Evolutionary conservation across 2,329 filamentous ascomycete species (phyloP).

Genomic region (Zarea fungicola): DNA sequence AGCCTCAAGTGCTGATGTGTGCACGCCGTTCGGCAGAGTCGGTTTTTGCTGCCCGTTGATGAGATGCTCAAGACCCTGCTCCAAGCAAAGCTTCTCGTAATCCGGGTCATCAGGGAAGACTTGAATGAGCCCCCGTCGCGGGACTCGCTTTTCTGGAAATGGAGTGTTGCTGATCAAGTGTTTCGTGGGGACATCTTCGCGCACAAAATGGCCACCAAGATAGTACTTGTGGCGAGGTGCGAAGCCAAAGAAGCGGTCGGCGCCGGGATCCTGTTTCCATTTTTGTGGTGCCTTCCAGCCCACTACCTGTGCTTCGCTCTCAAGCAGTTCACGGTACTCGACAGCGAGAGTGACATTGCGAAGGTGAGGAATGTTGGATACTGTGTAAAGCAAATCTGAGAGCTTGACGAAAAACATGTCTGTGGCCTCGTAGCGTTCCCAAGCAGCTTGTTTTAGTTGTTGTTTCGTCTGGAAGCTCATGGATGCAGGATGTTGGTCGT

Average conservation of each 20-base stretch:
- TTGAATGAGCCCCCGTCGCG: constrained; percentile 48
- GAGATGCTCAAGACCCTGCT: constrained; percentile 54
- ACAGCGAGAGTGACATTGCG: constrained; percentile 50
- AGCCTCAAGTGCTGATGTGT: constrained; percentile 41
- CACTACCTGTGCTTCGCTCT: constrained; percentile 41
- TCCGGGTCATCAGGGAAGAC: constrained; percentile 53
- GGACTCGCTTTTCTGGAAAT: constrained; percentile 50
- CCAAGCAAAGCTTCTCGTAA: constrained; percentile 48
- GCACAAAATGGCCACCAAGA: constrained; percentile 48
- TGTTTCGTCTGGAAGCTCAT: constrained; percentile 40
- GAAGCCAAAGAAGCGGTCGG: constrained; percentile 45
- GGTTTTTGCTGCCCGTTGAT: constrained; percentile 41
- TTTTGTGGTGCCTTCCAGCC: constrained; percentile 42
- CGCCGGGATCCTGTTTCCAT: constrained; percentile 56
- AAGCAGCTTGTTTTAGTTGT: constrained; percentile 43
- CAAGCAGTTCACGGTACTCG: constrained; percentile 54
- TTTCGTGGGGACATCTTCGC: constrained; percentile 44
- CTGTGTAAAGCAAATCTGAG: constrained; percentile 56
- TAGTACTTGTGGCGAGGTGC: constrained; percentile 55
- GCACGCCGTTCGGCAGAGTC: constrained; percentile 41
- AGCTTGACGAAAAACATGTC: constrained; percentile 62
- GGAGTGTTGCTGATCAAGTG: constrained; percentile 47
- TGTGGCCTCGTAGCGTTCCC: constrained; percentile 49
- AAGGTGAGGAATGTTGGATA: constrained; percentile 55
- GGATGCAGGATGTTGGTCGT: constrained; percentile 36